phyloP scores from a whole-genome alignment of 306 rosid genomes.

The Chamaecrista fasciculata region DNA sequence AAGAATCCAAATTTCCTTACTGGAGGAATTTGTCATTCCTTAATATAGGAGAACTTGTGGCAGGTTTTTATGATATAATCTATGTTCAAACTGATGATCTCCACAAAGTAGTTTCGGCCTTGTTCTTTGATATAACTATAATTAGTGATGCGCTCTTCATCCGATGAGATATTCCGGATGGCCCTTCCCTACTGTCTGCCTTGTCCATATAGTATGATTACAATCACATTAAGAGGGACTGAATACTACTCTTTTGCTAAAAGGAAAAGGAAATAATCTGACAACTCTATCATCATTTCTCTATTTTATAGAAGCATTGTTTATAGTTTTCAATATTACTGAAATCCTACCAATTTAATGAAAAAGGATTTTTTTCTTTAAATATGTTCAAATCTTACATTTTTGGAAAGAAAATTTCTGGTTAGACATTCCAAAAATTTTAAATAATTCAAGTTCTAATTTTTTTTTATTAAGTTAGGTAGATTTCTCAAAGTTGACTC shows the following conservation, averaged over 20 bases:
- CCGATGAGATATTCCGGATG: neutral
- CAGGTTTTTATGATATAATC: neutral
- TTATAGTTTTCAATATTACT: neutral
- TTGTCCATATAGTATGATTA: neutral
- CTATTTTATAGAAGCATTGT: neutral
- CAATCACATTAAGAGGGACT: neutral
- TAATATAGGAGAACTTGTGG: neutral
- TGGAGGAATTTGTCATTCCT: neutral
- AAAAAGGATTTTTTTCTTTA: neutral
- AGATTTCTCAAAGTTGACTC: neutral
- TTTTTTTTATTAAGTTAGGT: neutral
- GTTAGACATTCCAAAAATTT: neutral
- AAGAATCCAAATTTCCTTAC: neutral
- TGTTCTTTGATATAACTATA: neutral
- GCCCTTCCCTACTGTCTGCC: neutral
- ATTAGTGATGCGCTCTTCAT: neutral
- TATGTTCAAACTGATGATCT: neutral
- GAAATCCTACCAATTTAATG: neutral
- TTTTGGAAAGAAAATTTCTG: neutral
- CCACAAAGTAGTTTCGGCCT: neutral
- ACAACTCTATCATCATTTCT: neutral
- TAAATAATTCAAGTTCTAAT: neutral
- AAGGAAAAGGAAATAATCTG: neutral
- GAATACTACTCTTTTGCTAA: neutral
- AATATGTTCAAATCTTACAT: neutral